phyloP scores from a whole-genome alignment of 345 rosid species.

The Citrus glauca region DNA sequence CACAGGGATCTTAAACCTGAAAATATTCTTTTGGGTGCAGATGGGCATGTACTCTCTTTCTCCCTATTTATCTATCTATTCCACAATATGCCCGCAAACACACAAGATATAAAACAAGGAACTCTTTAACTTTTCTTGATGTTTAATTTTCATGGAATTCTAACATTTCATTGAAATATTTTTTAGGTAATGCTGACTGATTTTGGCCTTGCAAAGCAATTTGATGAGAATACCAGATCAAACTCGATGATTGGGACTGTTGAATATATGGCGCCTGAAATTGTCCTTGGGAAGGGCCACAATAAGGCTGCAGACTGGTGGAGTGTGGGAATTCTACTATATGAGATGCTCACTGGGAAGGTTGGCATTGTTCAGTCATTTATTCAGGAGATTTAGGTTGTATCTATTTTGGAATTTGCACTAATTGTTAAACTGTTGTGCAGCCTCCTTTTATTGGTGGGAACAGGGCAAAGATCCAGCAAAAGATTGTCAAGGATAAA shows the following conservation, averaged over 20 bases:
- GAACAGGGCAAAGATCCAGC: slow-evolving; percentile 61
- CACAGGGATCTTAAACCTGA: slow-evolving; percentile 98
- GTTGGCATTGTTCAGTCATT: slow-evolving; percentile 23
- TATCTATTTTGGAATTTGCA: not conserved
- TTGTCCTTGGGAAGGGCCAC: slow-evolving; percentile 84
- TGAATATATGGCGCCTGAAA: slow-evolving; percentile 97
- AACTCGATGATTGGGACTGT: slow-evolving; percentile 92
- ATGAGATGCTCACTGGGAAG: slow-evolving; percentile 96
- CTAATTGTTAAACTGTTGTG: slow-evolving; percentile 10
- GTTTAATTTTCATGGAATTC: not conserved
- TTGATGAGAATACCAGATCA: slow-evolving; percentile 80
- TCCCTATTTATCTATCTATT: slow-evolving; percentile 1
- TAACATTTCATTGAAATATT: slow-evolving; percentile 12
- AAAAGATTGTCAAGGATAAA: slow-evolving; percentile 79
- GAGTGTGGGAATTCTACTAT: slow-evolving; percentile 85
- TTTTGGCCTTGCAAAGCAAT: slow-evolving; percentile 86
- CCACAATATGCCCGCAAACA: not conserved
- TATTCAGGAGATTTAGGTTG: not conserved
- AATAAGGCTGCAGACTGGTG: slow-evolving; percentile 98
- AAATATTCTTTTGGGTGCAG: slow-evolving; percentile 77
- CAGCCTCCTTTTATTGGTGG: slow-evolving; percentile 85
- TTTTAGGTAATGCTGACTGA: slow-evolving; percentile 75
- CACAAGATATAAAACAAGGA: not conserved
- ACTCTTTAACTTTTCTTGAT: not conserved
- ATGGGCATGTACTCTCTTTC: slow-evolving; percentile 68